Base-by-base conservation (phyloP, 2,329 filamentous ascomycete species). In the Herpotrichia juniperi region DNA sequence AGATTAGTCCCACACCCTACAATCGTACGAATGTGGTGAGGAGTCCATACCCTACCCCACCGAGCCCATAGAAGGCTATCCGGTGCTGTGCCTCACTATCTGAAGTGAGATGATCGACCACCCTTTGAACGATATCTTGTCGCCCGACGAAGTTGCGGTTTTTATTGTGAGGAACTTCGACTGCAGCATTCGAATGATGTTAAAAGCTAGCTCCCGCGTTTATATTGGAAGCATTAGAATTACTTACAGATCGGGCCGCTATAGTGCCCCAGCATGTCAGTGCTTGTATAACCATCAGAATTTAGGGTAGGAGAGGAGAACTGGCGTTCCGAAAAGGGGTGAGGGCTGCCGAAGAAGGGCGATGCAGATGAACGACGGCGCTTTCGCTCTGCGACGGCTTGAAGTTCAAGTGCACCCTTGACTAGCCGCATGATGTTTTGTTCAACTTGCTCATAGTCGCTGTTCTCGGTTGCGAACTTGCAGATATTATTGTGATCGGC, bases 381-480 rank as follows among this genome's bases (percentile, higher is more conserved):
- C 21, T 37, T 37, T 34, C 32, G 42, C 26, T 32, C 34, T 22
- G 28, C 12, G 24, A 25, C 42, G 14, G 34, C 34, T 11, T 19
- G n/a, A 17, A 37, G n/a, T 11, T 37, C 34, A 19, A 37, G 34
- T 37, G 50, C 50, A 30, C 31, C 50, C 17, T 48, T 42, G 26
- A 48, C 25, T 24, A 53, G 30, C 25, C 46, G 28, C 34, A 35
- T 31, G 16, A 53, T 31, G 14, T 48, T 40, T 11, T 42, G 24
- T 32, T 53, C 50, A n/a, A 53, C 46, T 49, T 50, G 46, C 30
- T 53, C 51, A 30, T 53, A 53, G 21, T 42, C 37, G 30, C 25
- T 25, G 39, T 43, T 35, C 26, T 49, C 21, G 11, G 46, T 43
- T 11, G 32, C 46, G 26, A 54, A 50, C 39, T 54, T 54, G 48